These are phyloP conservation scores for Arthrobotrys megalospora DNA, from an alignment of 2,329 filamentous ascomycete genomes.

Conservation along the genomic window DNA sequence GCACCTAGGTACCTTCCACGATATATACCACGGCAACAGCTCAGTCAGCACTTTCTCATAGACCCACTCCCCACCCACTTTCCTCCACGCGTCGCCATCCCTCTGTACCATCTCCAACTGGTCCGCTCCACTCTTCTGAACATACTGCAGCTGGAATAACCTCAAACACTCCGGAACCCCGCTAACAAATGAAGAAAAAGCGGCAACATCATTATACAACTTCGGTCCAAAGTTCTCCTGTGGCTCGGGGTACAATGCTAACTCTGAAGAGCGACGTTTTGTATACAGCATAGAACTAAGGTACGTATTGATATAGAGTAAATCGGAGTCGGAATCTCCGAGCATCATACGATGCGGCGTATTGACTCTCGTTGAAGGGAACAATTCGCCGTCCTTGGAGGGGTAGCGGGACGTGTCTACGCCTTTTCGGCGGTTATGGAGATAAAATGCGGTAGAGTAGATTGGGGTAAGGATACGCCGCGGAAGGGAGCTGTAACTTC, in stretches of 20 bases:
- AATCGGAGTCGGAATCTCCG: slow-evolving; percentile 19
- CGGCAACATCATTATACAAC: slow-evolving; percentile 2
- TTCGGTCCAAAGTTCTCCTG: background rate
- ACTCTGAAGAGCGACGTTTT: background rate
- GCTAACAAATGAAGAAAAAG: slow-evolving; percentile 10
- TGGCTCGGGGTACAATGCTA: background rate
- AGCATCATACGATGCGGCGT: slow-evolving; percentile 32
- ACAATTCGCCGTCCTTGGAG: slow-evolving; percentile 11
- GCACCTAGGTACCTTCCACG: too few relatives aligned
- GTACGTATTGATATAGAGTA: slow-evolving; percentile 22
- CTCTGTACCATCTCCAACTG: slow-evolving; percentile 9
- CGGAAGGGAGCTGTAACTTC: slow-evolving; percentile 2
- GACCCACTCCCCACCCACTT: slow-evolving; percentile 33
- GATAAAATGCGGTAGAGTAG: slow-evolving; percentile 48
- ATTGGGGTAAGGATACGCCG: slow-evolving; percentile 31
- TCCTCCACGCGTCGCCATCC: slow-evolving; percentile 38
- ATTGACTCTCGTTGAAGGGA: slow-evolving; percentile 22
- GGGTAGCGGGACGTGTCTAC: slow-evolving; percentile 7
- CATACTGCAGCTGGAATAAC: slow-evolving; percentile 32
- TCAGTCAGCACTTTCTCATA: slow-evolving; percentile 20
- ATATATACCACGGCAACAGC: slow-evolving; percentile 14
- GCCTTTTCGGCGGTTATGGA: slow-evolving; percentile 20
- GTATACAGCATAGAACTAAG: slow-evolving; percentile 20
- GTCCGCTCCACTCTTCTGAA: background rate
- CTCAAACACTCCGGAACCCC: slow-evolving; percentile 21